A percentile compares a stretch with the other conserved stretches of the same genome.
These are phyloP conservation scores for Metschnikowia matae DNA, from an alignment of 805 yeast genomes.

Conservation along the genomic window DNA sequence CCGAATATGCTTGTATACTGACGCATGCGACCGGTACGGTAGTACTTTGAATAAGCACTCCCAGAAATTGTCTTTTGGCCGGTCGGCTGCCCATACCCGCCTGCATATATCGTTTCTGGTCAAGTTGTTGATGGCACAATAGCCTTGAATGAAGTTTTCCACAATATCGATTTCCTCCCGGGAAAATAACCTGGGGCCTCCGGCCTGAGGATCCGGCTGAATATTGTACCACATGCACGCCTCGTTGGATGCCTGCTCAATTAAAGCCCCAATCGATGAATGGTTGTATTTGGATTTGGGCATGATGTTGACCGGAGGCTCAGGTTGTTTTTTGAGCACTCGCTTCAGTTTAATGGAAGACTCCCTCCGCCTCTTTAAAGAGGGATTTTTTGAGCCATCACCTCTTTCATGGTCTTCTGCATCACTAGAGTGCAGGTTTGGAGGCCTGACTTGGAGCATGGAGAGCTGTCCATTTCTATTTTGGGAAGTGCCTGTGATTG, in stretches of 20 bases:
- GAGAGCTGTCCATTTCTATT: neutral
- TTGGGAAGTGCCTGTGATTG: conserved; percentile 6
- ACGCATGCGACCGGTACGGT: conserved; percentile 83
- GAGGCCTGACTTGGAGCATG: conserved; percentile 5
- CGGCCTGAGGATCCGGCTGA: conserved; percentile 14
- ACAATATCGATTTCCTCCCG: conserved; percentile 65
- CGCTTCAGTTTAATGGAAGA: conserved; percentile 5
- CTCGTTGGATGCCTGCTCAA: conserved; percentile 34
- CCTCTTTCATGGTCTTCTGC: neutral
- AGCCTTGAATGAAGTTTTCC: conserved; percentile 67
- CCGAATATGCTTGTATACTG: conserved; percentile 88
- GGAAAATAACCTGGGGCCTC: conserved; percentile 47
- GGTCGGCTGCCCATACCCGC: conserved; percentile 81
- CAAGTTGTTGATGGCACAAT: conserved; percentile 58
- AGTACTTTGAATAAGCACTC: conserved; percentile 71
- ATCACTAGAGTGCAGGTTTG: neutral
- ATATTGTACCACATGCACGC: conserved; percentile 36
- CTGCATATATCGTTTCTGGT: conserved; percentile 69
- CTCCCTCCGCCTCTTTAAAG: conserved; percentile 12
- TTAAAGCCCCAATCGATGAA: conserved; percentile 28
- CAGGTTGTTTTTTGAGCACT: conserved; percentile 8
- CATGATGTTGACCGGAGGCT: neutral
- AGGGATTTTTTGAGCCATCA: neutral
- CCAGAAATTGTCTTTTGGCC: conserved; percentile 90
- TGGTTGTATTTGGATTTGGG: conserved; percentile 23